Base-by-base conservation (phyloP, 2,329 filamentous ascomycete genomes). In the Colletotrichum costaricense region DNA sequence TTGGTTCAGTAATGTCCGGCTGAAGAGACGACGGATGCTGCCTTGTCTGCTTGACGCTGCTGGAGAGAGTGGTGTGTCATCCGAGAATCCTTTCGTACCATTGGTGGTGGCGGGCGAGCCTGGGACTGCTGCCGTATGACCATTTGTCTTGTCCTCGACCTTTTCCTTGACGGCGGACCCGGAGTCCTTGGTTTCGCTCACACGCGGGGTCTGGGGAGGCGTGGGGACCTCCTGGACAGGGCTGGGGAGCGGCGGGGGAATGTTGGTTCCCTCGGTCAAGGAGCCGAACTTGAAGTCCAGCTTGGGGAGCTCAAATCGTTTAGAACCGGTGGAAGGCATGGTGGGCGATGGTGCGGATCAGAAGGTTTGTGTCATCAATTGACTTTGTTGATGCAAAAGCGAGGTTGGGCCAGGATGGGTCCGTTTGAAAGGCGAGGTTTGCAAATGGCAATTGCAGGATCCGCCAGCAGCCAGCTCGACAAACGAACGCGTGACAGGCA, bases 211-310 rank as follows among this genome's bases (percentile, higher is more conserved):
- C 75, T 82, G 81, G 46, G 86, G 84, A 74, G 85, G 86, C 68
- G 85, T 84, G 57, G 84, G 84, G 54, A 84, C 83, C 79, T 88
- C 86, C 76, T 85, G 81, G 66, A 86, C 81, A 59, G 89, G 89
- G 60, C 89, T 91, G 22, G 88, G 88, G 59, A 83, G 84, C 28
- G 89, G 89, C 35, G 89, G 88, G 56, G 89, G 89, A 76, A 91
- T 91, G 78, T 89, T 79, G 79, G 89, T 91, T 67, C 89, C 89
- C 54, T 91, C 89, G 56, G 89, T 91, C 78, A 91, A 83, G 59
- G 86, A 89, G 72, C 86, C 85, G 77, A 91, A 90, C 76, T 90
- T 87, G 82, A 91, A 86, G 75, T 91, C 83, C 74, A 91, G 85
- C 59, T 85, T 86, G 9, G 89, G 89, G 71, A 91, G 86, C 82